phyloP scores from a whole-genome alignment of 768 basidiomycete species.

The Kwoniella bestiolae region DNA sequence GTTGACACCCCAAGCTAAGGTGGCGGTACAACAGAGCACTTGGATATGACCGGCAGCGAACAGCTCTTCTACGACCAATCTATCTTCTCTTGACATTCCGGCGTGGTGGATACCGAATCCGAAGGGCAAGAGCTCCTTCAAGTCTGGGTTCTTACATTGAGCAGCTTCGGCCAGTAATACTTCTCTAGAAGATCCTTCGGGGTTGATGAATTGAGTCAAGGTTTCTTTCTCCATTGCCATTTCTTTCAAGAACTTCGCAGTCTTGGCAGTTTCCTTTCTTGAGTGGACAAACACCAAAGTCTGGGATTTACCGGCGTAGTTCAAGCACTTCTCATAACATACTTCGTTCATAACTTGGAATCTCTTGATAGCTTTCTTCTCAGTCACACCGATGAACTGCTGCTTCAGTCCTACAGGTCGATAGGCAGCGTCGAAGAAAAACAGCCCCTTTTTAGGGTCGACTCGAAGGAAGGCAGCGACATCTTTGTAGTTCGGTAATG shows the following conservation, averaged over 20 bases:
- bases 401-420: constrained; percentile 94
- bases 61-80: constrained; percentile 88
- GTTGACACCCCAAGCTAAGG: constrained; percentile 99
- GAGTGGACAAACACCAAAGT: constrained; percentile 97
- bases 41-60: constrained; percentile 91
- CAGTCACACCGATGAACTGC: constrained; percentile 95
- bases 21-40: constrained; percentile 95
- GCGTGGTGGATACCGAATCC: constrained; percentile 98
- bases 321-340: constrained; percentile 95
- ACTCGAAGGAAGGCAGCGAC: constrained; percentile 97
- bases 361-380: constrained; percentile 99
- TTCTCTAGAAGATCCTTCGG: constrained; percentile 87
- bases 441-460: constrained; percentile 85
- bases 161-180: constrained; percentile 82
- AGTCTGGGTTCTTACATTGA: constrained; percentile 77
- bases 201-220: constrained; percentile 91
- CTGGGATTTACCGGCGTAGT: constrained; percentile 73
- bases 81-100: constrained; percentile 90
- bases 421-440: constrained; percentile 95
- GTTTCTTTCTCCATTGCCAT: constrained; percentile 96
- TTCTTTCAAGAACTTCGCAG: constrained; percentile 89
- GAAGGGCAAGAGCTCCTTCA: constrained; percentile 89
- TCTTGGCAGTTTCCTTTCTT: constrained; percentile 97
- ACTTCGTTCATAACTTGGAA: constrained; percentile 99
- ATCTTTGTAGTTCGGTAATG: constrained; percentile 97